Evolutionary conservation across 495 filamentous ascomycete genomes (phyloP), one percentile per base, ranked within the genome.

Genomic region (Neurospora sp.): DNA sequence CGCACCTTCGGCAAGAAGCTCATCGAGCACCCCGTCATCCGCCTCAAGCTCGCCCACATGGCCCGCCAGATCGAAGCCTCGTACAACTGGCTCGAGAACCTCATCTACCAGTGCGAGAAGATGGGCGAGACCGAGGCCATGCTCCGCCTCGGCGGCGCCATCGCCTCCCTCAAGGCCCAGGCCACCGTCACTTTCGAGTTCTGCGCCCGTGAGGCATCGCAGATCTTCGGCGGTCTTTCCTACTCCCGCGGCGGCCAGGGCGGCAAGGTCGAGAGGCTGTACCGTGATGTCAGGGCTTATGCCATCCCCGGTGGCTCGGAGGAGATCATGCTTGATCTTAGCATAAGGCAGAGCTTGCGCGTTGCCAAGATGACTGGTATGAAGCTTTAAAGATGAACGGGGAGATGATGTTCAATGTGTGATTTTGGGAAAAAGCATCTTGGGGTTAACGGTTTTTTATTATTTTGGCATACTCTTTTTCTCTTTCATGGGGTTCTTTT

Each of bases 271-370:
- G 96, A 99, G 88, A 83, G 96, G 41, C 83, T 99, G 75, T 99
- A 99, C 81, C 86, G 96, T 72, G 96, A 99, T 83, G 96, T 99
- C n/a, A 86, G 96, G 72, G 96, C 96, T 35, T 99, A 99, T 81
- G 95, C 96, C 69, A 99, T 99, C 75, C 96, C 96, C 5, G 96
- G 96, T 80, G 96, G 96, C 41, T 92, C 89, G 79, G 96, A 99
- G 84, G 96, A 99, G 87, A 99, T 99, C 73, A 99, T 99, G 96
- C 83, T 98, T 75, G 96, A 99, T 85, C 82, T 99, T 77, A 97
- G 93, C 82, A 97, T 99, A 81, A 87, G 96, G 74, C 96, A 99
- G 85, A 91, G 91, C 77, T 80, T 98, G 86, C 89, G 88, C 81
- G 96, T 99, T 41, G 92, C 94, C 74, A 90, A 97, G 86, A 91